Evolutionary conservation across 225 moss, liverwort and hornwort species (phyloP).

Genomic region (Bryum argenteum): DNA sequence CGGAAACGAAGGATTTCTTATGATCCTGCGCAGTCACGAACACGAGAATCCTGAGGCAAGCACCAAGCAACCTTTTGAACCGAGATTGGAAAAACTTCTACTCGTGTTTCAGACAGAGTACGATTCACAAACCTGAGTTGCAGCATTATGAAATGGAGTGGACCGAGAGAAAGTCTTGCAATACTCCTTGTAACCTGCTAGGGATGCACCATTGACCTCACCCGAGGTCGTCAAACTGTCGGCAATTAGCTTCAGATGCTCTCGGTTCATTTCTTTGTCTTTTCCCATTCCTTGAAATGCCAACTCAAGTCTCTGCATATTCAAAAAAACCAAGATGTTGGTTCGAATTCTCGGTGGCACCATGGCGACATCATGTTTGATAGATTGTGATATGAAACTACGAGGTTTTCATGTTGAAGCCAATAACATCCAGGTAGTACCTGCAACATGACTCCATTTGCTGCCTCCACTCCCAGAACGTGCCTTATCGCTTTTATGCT

Average conservation of each 20-base stretch:
- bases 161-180: slow-evolving; percentile 36
- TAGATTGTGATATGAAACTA: not conserved
- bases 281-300: slow-evolving; percentile 73
- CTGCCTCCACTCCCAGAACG: slow-evolving; percentile 80
- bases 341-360: slow-evolving; percentile 6
- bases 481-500: slow-evolving; percentile 70
- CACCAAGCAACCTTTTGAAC: not conserved
- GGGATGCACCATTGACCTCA: slow-evolving; percentile 55
- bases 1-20: slow-evolving; percentile 60
- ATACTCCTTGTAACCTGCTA: slow-evolving; percentile 63
- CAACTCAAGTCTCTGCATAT: slow-evolving; percentile 65
- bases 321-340: slow-evolving; percentile 9
- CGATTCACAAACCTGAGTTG: slow-evolving; percentile 29
- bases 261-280: slow-evolving; percentile 39
- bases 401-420: not conserved
- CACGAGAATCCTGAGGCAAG: slow-evolving; percentile 7
- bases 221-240: slow-evolving; percentile 68
- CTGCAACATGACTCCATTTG: slow-evolving; percentile 63
- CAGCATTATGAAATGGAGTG: slow-evolving; percentile 37
- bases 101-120: not conserved
- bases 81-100: too few species aligned
- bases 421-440: slow-evolving; percentile 37
- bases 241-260: slow-evolving; percentile 72
- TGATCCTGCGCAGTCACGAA: slow-evolving; percentile 50
- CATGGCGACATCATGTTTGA: slow-evolving; percentile 1